Evolutionary conservation across 345 rosid genomes (phyloP).

Genomic region (Rhizophora mangle): DNA sequence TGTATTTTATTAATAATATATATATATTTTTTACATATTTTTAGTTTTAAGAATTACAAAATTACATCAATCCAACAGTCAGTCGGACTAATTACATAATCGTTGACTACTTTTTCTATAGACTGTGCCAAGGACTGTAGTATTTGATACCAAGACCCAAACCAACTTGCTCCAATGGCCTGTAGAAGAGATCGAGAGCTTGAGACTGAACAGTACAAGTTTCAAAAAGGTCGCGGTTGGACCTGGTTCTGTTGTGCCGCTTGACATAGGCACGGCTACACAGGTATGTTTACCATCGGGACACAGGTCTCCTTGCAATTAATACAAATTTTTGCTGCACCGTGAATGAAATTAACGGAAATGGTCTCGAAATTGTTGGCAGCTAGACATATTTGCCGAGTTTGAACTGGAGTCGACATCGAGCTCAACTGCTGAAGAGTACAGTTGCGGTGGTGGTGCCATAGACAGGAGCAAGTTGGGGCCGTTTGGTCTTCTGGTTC

Average conservation of each 20-base stretch:
- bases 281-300: conserved; percentile 35
- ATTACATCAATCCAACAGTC: no score
- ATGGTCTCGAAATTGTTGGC: conserved; percentile 6
- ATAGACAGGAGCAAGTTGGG: conserved; percentile 56
- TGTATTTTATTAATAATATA: no score
- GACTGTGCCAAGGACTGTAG: conserved; percentile 72
- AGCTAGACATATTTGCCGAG: conserved; percentile 62
- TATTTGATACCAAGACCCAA: conserved; percentile 64
- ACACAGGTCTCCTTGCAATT: no score
- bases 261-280: conserved; percentile 56
- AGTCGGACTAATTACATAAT: no score
- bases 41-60: no score
- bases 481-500: conserved; percentile 71
- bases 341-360: neutral
- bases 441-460: conserved; percentile 49
- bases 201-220: conserved; percentile 51
- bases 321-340: neutral
- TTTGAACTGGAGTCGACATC: conserved; percentile 41
- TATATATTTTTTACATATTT: no score
- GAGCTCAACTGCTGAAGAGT: conserved; percentile 23
- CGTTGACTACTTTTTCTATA: conserved; percentile 12
- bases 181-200: conserved; percentile 73
- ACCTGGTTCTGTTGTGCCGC: conserved; percentile 58
- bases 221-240: conserved; percentile 42
- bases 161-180: conserved; percentile 76